Evolutionary conservation across 805 yeast species (phyloP).

Genomic region (Starmerella apicola): DNA sequence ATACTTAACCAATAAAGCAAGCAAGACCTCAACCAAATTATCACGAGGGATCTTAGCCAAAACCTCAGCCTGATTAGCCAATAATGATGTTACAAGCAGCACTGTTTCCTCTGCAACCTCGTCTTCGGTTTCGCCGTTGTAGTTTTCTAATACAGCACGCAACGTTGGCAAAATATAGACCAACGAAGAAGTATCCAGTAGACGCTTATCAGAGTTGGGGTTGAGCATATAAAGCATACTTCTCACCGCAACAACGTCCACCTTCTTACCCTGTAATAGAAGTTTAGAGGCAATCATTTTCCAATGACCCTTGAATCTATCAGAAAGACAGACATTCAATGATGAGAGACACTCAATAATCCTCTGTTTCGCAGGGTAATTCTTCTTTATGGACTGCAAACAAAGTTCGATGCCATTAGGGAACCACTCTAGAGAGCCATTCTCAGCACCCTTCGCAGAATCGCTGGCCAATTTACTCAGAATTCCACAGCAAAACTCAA

Average conservation of each 20-base stretch:
- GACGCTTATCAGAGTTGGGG: constrained; percentile 57
- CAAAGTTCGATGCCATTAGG: constrained; percentile 47
- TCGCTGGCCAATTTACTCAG: constrained; percentile 39
- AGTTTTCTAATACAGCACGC: constrained; percentile 40
- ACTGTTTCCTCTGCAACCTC: constrained; percentile 72
- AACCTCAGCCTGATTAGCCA: constrained; percentile 36
- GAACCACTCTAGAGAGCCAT: constrained; percentile 60
- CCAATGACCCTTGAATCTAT: constrained; percentile 35
- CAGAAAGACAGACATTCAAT: constrained; percentile 41
- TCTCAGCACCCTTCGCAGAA: constrained; percentile 40
- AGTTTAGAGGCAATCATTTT: constrained; percentile 55
- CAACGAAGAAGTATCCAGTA: constrained; percentile 55
- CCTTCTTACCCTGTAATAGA: constrained; percentile 36
- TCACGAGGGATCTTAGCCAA: constrained; percentile 57
- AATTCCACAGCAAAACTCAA: constrained; percentile 41
- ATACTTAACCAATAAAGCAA: constrained; percentile 48
- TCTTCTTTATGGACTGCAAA: constrained; percentile 32
- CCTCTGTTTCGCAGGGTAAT: constrained; percentile 30
- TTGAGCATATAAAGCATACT: constrained; percentile 66
- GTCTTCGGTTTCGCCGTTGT: constrained; percentile 9
- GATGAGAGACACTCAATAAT: constrained; percentile 38
- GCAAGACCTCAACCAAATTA: constrained; percentile 46
- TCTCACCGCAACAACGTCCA: constrained; percentile 39
- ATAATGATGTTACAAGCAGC: constrained; percentile 58
- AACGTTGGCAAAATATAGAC: constrained; percentile 67